Evolutionary conservation across 2,329 filamentous ascomycete genomes (phyloP).

Genomic region (Incumbomyces delicatus): DNA sequence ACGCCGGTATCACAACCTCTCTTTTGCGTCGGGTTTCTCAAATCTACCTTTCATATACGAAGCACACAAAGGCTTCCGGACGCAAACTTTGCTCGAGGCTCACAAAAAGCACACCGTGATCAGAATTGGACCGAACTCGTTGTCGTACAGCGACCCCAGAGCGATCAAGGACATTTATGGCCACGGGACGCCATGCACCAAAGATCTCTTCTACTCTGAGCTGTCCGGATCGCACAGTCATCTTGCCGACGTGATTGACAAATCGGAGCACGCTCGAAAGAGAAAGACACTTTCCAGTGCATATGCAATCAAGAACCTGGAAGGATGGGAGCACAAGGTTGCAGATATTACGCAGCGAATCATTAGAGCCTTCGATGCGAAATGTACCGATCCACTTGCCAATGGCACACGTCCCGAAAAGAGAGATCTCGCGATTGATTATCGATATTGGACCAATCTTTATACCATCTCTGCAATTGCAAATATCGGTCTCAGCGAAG

Average conservation of each 20-base stretch:
- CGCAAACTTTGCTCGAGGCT: not conserved
- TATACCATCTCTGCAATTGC: constrained; percentile 49
- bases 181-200: constrained; percentile 27
- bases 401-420: not conserved
- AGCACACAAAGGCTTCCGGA: constrained; percentile 18
- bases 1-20: constrained; percentile 38
- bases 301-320: constrained; percentile 32
- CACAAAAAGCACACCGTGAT: not conserved
- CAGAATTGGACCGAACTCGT: not conserved
- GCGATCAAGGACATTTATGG: constrained; percentile 25
- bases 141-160: not conserved
- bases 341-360: constrained; percentile 27
- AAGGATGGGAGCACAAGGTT: constrained; percentile 33
- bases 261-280: constrained; percentile 30
- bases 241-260: constrained; percentile 31
- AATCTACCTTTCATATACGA: constrained; percentile 30
- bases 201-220: constrained; percentile 26
- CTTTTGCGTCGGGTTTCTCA: constrained; percentile 35
- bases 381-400: constrained; percentile 20
- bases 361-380: constrained; percentile 27
- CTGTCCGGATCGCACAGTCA: constrained; percentile 25
- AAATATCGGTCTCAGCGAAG: constrained; percentile 40
- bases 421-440: constrained; percentile 39
- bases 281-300: constrained; percentile 30
- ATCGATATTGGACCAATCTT: constrained; percentile 44